A percentile compares a stretch with the other conserved stretches of the same genome.
These are phyloP conservation scores for Penicillium sp. DNA, from an alignment of 2,329 filamentous ascomycete genomes.

Conservation along the genomic window DNA sequence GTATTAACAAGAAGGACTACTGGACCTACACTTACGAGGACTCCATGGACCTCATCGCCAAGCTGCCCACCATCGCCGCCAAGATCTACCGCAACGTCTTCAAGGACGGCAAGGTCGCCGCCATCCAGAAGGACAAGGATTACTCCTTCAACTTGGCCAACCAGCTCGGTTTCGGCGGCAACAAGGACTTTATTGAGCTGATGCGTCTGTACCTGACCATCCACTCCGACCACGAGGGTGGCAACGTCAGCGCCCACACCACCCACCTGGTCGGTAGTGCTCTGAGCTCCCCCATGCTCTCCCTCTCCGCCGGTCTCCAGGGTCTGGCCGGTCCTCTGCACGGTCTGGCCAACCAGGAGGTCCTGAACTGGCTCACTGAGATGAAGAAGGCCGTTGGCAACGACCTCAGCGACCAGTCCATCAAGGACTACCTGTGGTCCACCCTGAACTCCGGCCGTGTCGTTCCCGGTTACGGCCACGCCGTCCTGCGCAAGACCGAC, in stretches of 20 bases:
- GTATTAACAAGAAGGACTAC: constrained; percentile 99
- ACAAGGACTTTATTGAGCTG: constrained; percentile 95
- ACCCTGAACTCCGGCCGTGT: constrained; percentile 94
- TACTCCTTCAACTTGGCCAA: constrained; percentile 99
- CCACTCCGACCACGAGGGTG: constrained; percentile 99
- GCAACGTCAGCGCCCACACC: constrained; percentile 97
- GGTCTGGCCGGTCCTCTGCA: constrained; percentile 97
- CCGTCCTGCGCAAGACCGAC: constrained; percentile 98
- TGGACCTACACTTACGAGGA: constrained; percentile 99
- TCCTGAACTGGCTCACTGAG: constrained; percentile 97
- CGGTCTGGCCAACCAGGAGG: constrained; percentile 99
- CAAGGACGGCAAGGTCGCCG: constrained; percentile 98
- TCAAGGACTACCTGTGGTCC: constrained; percentile 98
- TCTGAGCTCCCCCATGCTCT: constrained; percentile 95
- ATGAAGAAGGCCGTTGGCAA: constrained; percentile 95
- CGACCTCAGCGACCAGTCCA: constrained; percentile 91
- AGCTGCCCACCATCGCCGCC: constrained; percentile 95
- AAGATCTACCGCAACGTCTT: constrained; percentile 99
- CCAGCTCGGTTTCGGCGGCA: constrained; percentile 93
- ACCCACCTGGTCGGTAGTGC: constrained; percentile 96
- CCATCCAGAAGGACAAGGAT: constrained; percentile 98
- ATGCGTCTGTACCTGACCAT: constrained; percentile 99
- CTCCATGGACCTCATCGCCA: constrained; percentile 99
- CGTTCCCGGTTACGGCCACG: constrained; percentile 96
- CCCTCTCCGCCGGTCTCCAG: constrained; percentile 92